Evolutionary conservation across 2,329 filamentous ascomycete species (phyloP).

Genomic region (Hirsutella thompsonii): DNA sequence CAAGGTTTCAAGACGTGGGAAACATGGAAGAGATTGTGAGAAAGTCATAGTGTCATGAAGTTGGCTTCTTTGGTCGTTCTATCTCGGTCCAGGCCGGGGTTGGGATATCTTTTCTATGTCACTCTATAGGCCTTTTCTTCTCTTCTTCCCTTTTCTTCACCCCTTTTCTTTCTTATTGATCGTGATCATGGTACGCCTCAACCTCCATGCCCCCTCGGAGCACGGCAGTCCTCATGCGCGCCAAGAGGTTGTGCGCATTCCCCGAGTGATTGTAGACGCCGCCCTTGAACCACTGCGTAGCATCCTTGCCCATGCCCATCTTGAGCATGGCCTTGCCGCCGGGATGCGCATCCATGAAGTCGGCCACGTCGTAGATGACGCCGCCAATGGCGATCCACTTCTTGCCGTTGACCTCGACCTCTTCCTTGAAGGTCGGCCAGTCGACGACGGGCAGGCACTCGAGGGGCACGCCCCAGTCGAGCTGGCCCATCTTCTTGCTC

Average conservation of each 20-base stretch:
- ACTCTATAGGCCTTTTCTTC: not conserved
- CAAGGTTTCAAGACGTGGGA: too few relatives aligned
- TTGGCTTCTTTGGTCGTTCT: too few relatives aligned
- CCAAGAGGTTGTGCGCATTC: constrained; percentile 77
- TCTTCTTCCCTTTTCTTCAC: not conserved
- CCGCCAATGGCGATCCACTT: constrained; percentile 67
- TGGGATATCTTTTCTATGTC: too few relatives aligned
- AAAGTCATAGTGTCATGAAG: too few relatives aligned
- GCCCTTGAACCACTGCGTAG: constrained; percentile 82
- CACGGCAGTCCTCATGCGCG: constrained; percentile 77
- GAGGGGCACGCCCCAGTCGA: constrained; percentile 78
- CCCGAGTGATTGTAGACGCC: constrained; percentile 85
- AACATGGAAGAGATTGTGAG: too few relatives aligned
- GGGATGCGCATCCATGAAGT: constrained; percentile 84
- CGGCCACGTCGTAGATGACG: constrained; percentile 72
- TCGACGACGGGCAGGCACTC: constrained; percentile 75
- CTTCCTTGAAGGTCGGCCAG: constrained; percentile 59
- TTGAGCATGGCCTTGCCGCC: constrained; percentile 79
- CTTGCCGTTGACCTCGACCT: constrained; percentile 58
- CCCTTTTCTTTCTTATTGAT: not conserved
- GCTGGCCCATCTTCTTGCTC: constrained; percentile 67
- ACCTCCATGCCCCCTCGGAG: constrained; percentile 79
- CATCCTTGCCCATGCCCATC: constrained; percentile 74
- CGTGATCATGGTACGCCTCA: constrained; percentile 36
- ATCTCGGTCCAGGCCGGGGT: too few relatives aligned